A percentile compares a stretch with the other conserved stretches of the same genome.
phyloP scores from a whole-genome alignment of 75 land plant genomes.

The Selaginella moellendorffii region DNA sequence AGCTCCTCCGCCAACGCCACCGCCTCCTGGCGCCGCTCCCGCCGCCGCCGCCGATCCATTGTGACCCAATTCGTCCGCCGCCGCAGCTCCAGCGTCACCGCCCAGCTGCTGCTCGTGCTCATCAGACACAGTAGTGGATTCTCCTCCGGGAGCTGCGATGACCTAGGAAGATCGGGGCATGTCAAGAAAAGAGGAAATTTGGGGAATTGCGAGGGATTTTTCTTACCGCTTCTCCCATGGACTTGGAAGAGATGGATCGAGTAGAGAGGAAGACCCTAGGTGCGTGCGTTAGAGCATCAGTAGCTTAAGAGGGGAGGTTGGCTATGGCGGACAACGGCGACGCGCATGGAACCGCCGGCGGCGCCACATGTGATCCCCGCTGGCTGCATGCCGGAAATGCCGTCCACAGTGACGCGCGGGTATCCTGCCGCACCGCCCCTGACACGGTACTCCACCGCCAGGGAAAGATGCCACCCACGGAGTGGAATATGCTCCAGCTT shows the following conservation, averaged over 20 bases:
- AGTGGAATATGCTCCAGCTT: no score
- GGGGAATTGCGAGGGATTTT: neutral
- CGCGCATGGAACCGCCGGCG: neutral
- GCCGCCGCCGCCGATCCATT: neutral
- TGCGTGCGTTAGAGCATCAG: no score
- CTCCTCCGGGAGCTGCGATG: neutral
- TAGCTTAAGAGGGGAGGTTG: no score
- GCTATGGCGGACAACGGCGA: neutral
- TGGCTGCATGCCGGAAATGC: neutral
- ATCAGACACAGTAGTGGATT: neutral
- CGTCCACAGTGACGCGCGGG: neutral
- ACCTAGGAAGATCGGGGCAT: neutral
- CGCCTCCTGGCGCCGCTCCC: no score
- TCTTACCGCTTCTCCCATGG: neutral
- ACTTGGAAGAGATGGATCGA: neutral
- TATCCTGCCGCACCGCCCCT: no score
- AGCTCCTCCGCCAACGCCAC: no score
- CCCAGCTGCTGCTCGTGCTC: neutral
- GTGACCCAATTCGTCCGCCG: neutral
- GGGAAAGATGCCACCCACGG: no score
- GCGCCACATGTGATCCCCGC: conserved; percentile 1
- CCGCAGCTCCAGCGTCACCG: neutral
- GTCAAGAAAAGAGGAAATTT: neutral
- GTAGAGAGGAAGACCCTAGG: neutral
- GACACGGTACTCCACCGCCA: no score